Base-by-base conservation (phyloP, 441 rosid genomes). In the Theobroma grandiflorum region DNA sequence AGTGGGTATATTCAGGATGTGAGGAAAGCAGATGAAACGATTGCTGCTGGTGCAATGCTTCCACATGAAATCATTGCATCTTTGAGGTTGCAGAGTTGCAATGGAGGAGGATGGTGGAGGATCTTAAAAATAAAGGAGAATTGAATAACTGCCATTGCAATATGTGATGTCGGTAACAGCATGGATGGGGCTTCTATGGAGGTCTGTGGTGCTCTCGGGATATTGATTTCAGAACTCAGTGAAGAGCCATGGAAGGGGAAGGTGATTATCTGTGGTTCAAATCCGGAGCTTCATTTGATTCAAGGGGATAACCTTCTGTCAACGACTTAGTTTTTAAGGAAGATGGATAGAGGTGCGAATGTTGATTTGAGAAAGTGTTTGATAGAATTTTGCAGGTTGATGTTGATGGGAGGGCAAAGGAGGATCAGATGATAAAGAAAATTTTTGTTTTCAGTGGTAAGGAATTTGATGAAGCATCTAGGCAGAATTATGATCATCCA, bases 101-200 rank as follows among this genome's bases (percentile, higher is more conserved):
- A 16, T 88, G 97, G 97, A 82, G 77, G 61, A 83, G 96, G 47
- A 87, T 91, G 94, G 91, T 91, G 42, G 87, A 86, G 47, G 91
- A 87, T 80, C 7, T 82, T 63, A 57, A 75, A 4, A 85, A 80
- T 82, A 82, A 65, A 33, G 93, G 89, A 55, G 82, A 86, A 80
- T 58, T 88, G 18, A 87, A 40, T 71, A 85, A 81, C 26, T 85
- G 87, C 4, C n/a, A 73, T 88, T 42, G 87, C 87, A 4, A 72
- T 87, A 49, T 81, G n/a, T n/a, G n/a, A n/a, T n/a, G n/a, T n/a
- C n/a, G n/a, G n/a, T 0, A 74, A 83, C 7, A 83, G 88, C 42
- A 88, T 87, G 89, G 0, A 1, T 0, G 88, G 87, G 74, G 70
- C 69, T 0, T 89, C 91, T 5, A 82, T 86, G 86, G 84, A 90